Evolutionary conservation across 148 eudicot species (phyloP).

Genomic region (Oxyria digyna): DNA sequence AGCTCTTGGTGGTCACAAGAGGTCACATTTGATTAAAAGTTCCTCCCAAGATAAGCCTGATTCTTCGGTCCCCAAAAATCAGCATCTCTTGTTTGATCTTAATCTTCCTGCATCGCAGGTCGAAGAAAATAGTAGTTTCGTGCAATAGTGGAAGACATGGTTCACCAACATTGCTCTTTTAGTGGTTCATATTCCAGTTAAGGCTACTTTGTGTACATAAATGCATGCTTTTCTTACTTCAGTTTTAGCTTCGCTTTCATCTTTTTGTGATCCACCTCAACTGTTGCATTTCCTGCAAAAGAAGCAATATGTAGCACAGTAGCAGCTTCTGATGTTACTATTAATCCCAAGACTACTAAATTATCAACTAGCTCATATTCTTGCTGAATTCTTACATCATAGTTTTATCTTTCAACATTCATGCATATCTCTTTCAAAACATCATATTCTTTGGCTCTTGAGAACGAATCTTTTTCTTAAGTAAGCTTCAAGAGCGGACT

Average conservation of each 20-base stretch:
- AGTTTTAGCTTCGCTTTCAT: too few species aligned
- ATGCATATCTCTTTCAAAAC: neutral
- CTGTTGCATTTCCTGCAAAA: too few species aligned
- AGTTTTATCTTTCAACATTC: neutral
- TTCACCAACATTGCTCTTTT: neutral
- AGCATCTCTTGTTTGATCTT: conserved; percentile 1
- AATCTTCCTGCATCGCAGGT: conserved; percentile 1
- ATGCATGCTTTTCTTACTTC: neutral
- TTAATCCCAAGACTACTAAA: neutral
- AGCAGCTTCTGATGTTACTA: neutral
- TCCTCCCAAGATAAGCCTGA: conserved; percentile 10
- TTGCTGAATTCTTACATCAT: neutral
- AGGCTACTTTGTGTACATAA: neutral
- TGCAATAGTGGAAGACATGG: neutral
- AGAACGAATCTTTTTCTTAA: too few species aligned
- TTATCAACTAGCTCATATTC: too few species aligned
- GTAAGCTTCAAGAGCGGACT: too few species aligned
- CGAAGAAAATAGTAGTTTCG: neutral
- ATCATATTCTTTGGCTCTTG: neutral
- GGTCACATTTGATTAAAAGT: conserved; percentile 64
- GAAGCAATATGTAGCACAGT: too few species aligned
- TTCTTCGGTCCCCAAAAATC: neutral
- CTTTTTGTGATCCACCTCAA: too few species aligned
- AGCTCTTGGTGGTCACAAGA: conserved; percentile 95
- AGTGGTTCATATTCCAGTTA: conserved; percentile 3